These are phyloP conservation scores for Russula earlei DNA, from an alignment of 768 basidiomycete genomes.

Conservation along the genomic window DNA sequence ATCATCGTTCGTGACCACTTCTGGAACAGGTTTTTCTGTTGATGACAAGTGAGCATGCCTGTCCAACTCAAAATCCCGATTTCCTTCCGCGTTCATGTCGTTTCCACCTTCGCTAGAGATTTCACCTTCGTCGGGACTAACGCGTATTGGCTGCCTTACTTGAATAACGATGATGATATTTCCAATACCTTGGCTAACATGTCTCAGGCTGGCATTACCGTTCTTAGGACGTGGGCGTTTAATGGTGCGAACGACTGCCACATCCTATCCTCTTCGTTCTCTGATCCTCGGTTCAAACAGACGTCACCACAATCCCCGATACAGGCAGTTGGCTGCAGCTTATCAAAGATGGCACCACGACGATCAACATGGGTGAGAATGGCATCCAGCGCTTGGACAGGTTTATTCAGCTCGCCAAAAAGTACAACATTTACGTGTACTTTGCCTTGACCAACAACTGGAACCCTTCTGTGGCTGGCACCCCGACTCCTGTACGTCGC, in stretches of 20 bases:
- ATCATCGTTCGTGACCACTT: slow-evolving; percentile 1
- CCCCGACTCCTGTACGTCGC: neutral
- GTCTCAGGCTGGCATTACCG: slow-evolving; percentile 43
- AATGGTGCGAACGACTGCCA: slow-evolving; percentile 37
- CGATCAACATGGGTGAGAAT: slow-evolving; percentile 50
- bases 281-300: neutral
- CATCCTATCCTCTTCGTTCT: neutral
- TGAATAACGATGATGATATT: slow-evolving; percentile 50
- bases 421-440: slow-evolving; percentile 37
- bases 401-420: slow-evolving; percentile 43
- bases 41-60: slow-evolving; percentile 11
- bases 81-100: neutral
- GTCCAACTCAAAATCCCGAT: neutral
- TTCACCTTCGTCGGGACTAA: slow-evolving; percentile 47
- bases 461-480: slow-evolving; percentile 1
- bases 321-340: slow-evolving; percentile 60
- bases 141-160: slow-evolving; percentile 53
- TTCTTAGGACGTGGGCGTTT: slow-evolving; percentile 63
- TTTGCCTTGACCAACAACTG: slow-evolving; percentile 20
- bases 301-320: slow-evolving; percentile 24
- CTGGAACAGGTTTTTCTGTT: neutral
- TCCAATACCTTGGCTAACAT: slow-evolving; percentile 49
- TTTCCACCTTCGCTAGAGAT: neutral
- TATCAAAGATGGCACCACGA: slow-evolving; percentile 42
- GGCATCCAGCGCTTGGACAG: slow-evolving; percentile 57